Evolutionary conservation across 495 filamentous ascomycete genomes (phyloP), one percentile per base, ranked within the genome.

Genomic region (Penicillium coprophilum): DNA sequence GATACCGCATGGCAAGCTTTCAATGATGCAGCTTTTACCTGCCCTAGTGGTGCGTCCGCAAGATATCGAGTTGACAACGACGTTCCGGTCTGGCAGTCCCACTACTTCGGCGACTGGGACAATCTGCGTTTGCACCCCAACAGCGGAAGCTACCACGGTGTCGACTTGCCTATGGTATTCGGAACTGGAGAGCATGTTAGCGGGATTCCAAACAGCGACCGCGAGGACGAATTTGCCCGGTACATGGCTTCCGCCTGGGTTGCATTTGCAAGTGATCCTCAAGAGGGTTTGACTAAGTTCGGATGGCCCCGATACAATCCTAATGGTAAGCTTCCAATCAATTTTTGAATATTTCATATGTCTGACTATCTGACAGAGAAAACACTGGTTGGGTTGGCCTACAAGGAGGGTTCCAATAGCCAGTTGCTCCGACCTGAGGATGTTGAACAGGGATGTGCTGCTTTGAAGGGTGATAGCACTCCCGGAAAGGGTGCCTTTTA

Each of bases 41-140:
- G 81, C 49, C 72, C 80, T 7, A 65, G 63, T 17, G 68, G 61
- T 6, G 45, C 55, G 13, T 62, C 71, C 6, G 77, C 74, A n/a
- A 64, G 61, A 30, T 67, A 64, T 19, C 71, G 72, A 7, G 50
- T 64, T 27, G 51, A 43, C 10, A 58, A 69, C 30, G 62, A 59
- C n/a, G 68, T 73, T 20, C 77, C 80, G 0, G 71, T 70, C 15
- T 85, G 80, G 80, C 73, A 74, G 24, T 82, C 77, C 55, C 74
- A 78, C 46, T 85, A 80, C 57, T 75, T 78, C 47, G 80, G 73
- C 6, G 72, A 75, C 53, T 85, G 76, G 65, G 66, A 72, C 6
- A 81, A 80, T 59, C 66, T 74, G 13, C 62, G 63, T 10, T 63
- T 82, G 20, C 75, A 76, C 34, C 73, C 74, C 1, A 63, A 59